Base-by-base conservation (phyloP, 129 eudicot species). In the Arctium minus region DNA sequence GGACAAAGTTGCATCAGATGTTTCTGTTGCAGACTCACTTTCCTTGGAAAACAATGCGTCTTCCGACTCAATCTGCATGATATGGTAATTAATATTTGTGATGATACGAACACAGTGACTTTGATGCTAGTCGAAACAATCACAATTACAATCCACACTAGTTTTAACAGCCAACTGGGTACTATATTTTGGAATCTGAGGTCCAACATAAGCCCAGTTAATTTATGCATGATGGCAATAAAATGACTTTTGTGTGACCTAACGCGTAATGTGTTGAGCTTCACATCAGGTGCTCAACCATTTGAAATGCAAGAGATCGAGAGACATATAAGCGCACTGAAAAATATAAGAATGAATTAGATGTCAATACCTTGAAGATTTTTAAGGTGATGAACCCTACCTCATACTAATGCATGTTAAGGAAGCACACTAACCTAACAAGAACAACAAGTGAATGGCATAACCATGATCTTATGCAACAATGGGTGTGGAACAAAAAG, bases 1-100 rank as follows among this genome's bases (percentile, higher is more conserved):
- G 4, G 94, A 82, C 71, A 85, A 73, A 70, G 94, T 94, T 81
- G 90, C 97, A 82, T 88, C 89, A 70, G 91, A 80, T 79, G 97
- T 93, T 81, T 89, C 91, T 70, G 84, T 88, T 64, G 98, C 89
- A 81, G 82, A 75, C 81, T 86, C 93, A 78, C 86, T 92, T 79
- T 93, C 95, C 78, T 84, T 86, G 65, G 72, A 36, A 81, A 89
- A 79, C 80, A 87, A 76, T 11, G 74, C 79, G 78, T 90, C 97
- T 18, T 42, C 38, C 5, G 12, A 42, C 40, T 84, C 33, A 48
- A 74, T 65, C 83, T 84, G 71, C 79, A 84, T 38, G 68, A 72
- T 84, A 60, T 39, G 64, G 8, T 70, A 37, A 1, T 53, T 37
- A 36, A 72, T 50, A 72, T 35, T 22, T 80, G 72, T 38, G 22